Conservation (phyloP, 306 rosid genomes). For the Chamaecrista fasciculata region DNA sequence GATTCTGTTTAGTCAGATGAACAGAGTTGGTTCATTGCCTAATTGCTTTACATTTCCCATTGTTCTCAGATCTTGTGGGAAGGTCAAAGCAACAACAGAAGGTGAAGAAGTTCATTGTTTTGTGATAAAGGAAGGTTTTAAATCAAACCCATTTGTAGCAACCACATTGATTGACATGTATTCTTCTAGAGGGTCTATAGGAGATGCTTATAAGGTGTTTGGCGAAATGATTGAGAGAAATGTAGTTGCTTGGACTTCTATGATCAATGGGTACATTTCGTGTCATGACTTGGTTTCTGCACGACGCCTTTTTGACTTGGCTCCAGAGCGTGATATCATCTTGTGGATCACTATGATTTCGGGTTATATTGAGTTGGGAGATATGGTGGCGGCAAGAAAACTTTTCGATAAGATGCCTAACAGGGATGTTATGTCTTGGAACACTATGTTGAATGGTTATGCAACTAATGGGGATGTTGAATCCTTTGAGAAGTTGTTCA, state of each 20-base stretch:
- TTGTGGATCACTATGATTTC: conserved; percentile 66
- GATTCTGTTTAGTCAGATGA: conserved; percentile 45
- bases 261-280: conserved; percentile 49
- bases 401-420: conserved; percentile 64
- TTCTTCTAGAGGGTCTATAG: conserved; percentile 37
- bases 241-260: conserved; percentile 75
- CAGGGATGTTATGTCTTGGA: conserved; percentile 71
- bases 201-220: conserved; percentile 61
- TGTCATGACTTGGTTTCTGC: conserved; percentile 56
- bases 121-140: conserved; percentile 48
- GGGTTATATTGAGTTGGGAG: conserved; percentile 55
- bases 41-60: conserved; percentile 67
- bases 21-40: conserved; percentile 36
- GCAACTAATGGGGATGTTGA: conserved; percentile 49
- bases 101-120: conserved; percentile 67
- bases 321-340: conserved; percentile 64
- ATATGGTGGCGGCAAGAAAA: conserved; percentile 52
- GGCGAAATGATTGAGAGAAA: conserved; percentile 63
- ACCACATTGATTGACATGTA: conserved; percentile 68
- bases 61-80: conserved; percentile 60
- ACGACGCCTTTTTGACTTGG: conserved; percentile 51
- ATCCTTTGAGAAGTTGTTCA: conserved; percentile 55
- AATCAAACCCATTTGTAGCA: conserved; percentile 50
- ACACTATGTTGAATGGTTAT: conserved; percentile 64
- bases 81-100: conserved; percentile 41